Conservation (phyloP, 2,329 filamentous ascomycete species). For the Nemania bipapillata region DNA sequence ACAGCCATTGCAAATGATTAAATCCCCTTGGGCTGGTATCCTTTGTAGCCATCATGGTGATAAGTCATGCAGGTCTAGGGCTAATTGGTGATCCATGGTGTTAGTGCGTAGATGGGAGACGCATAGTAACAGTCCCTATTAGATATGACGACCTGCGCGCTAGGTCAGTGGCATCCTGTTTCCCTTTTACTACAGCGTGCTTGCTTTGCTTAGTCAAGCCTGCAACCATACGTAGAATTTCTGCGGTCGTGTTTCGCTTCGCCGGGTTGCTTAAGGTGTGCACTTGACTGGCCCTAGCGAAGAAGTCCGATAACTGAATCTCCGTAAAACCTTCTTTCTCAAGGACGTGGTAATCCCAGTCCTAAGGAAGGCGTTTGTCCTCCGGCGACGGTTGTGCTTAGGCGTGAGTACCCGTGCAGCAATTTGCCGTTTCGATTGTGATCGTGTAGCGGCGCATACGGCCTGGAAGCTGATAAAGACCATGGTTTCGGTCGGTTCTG, state of each 20-base stretch:
- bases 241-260: conserved; percentile 20
- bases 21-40: too few species aligned
- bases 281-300: conserved; percentile 12
- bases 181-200: conserved; percentile 19
- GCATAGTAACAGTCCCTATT: background rate
- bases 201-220: conserved; percentile 25
- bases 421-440: conserved; percentile 28
- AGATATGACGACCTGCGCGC: conserved; percentile 20
- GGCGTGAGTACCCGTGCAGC: conserved; percentile 19
- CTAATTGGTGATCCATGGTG: background rate
- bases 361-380: conserved; percentile 13
- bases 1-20: too few species aligned
- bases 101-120: background rate
- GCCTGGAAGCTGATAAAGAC: too few species aligned
- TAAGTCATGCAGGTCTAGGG: background rate
- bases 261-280: conserved; percentile 3
- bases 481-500: too few species aligned
- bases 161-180: conserved; percentile 19
- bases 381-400: conserved; percentile 21
- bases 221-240: conserved; percentile 13
- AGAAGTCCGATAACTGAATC: conserved; percentile 19
- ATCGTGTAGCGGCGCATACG: conserved; percentile 14
- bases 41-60: background rate
- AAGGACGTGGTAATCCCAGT: conserved; percentile 18
- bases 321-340: conserved; percentile 23